phyloP scores from a whole-genome alignment of 768 basidiomycete genomes.

The Mycena rosella region DNA sequence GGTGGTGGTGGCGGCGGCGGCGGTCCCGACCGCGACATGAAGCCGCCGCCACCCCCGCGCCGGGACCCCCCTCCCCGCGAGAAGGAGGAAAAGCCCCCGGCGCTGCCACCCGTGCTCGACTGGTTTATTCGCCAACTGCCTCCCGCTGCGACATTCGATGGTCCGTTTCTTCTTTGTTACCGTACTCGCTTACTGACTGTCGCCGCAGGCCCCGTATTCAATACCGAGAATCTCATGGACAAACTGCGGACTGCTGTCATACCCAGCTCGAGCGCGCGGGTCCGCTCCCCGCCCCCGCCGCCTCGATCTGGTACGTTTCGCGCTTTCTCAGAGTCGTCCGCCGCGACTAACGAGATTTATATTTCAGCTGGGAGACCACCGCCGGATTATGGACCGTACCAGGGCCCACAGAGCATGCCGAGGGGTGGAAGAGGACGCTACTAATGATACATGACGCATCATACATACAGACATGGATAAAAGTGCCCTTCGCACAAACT shows the following conservation, averaged over 20 bases:
- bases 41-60: constrained; percentile 30
- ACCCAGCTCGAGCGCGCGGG: constrained; percentile 66
- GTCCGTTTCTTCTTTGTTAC: constrained; percentile 56
- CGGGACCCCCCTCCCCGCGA: constrained; percentile 42
- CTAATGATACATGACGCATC: constrained; percentile 10
- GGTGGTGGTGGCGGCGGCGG: no score
- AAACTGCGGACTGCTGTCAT: constrained; percentile 86
- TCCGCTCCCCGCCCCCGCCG: constrained; percentile 71
- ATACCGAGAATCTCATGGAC: constrained; percentile 91
- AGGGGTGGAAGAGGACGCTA: constrained; percentile 48
- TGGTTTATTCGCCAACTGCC: constrained; percentile 91
- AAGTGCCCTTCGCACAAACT: constrained; percentile 7
- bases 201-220: constrained; percentile 84
- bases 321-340: constrained; percentile 6
- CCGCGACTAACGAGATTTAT: constrained; percentile 26
- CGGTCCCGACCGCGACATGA: constrained; percentile 41
- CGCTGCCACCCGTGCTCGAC: constrained; percentile 72
- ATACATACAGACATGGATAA: background rate
- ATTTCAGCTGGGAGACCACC: constrained; percentile 76
- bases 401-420: constrained; percentile 71
- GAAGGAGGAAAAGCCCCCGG: constrained; percentile 60
- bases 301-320: constrained; percentile 60
- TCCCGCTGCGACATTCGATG: constrained; percentile 81
- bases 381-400: constrained; percentile 89
- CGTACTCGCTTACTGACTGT: constrained; percentile 8